Evolutionary conservation across 192 early-diverging fungal species (phyloP).

Genomic region (Umbelopsis ramanniana): DNA sequence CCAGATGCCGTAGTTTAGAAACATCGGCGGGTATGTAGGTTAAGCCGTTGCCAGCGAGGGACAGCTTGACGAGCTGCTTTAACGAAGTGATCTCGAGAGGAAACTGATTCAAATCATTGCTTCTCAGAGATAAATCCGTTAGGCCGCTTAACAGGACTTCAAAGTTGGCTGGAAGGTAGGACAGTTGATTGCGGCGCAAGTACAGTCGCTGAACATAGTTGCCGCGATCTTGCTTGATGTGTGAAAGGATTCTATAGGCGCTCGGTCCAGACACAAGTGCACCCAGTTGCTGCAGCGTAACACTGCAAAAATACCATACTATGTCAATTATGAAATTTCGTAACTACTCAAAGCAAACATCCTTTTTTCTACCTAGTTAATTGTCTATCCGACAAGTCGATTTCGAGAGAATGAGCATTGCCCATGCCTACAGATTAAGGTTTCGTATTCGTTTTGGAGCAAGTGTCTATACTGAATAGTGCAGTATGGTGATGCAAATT

Average conservation of each 20-base stretch:
- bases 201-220: constrained; percentile 18
- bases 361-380: constrained; percentile 6
- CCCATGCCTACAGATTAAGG: not conserved
- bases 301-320: not conserved
- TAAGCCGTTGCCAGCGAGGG: constrained; percentile 45
- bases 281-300: constrained; percentile 9
- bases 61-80: constrained; percentile 45
- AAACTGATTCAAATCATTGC: constrained; percentile 43
- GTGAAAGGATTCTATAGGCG: not conserved
- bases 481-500: not conserved
- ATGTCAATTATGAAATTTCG: not conserved
- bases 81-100: constrained; percentile 43
- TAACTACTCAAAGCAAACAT: not conserved
- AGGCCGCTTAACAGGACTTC: constrained; percentile 39
- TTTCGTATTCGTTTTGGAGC: not conserved
- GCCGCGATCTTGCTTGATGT: not conserved
- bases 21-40: constrained; percentile 16
- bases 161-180: constrained; percentile 13
- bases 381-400: constrained; percentile 13
- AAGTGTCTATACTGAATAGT: not conserved
- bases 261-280: not conserved
- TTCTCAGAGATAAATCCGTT: constrained; percentile 44
- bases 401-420: constrained; percentile 9
- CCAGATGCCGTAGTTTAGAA: constrained; percentile 21
- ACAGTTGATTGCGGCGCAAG: constrained; percentile 27